Percentiles rank a stretch among this genome's conserved stretches.
Conservation (phyloP, 768 basidiomycete species). For the Termitomyces sp. region DNA sequence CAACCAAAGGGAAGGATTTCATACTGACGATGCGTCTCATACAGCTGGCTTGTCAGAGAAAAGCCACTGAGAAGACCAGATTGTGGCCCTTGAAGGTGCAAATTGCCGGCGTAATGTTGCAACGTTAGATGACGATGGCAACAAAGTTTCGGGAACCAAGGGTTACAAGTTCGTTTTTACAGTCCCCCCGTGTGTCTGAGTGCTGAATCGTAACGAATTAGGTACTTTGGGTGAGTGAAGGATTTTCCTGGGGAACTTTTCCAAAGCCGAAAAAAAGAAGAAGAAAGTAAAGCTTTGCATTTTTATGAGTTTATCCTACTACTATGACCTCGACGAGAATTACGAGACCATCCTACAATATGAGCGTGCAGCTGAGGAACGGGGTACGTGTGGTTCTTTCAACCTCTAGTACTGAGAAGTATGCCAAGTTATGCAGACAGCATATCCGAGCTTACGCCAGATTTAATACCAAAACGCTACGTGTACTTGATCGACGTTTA, state of each 20-base stretch:
- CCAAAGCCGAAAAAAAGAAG: no score
- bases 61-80: slow-evolving; percentile 96
- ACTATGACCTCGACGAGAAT: slow-evolving; percentile 80
- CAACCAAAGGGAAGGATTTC: not conserved
- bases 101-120: slow-evolving; percentile 93
- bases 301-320: no score
- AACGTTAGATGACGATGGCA: slow-evolving; percentile 91
- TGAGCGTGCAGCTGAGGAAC: slow-evolving; percentile 67
- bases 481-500: not conserved
- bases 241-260: no score
- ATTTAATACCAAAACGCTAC: not conserved
- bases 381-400: slow-evolving; percentile 41
- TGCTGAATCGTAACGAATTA: no score
- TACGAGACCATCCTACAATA: slow-evolving; percentile 62
- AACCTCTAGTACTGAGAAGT: not conserved
- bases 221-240: no score
- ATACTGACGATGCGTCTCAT: not conserved
- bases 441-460: no score
- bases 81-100: slow-evolving; percentile 91
- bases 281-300: no score
- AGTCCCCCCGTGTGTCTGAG: no score
- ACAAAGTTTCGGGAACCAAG: no score
- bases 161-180: no score
- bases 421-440: no score
- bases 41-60: slow-evolving; percentile 91